Conservation (phyloP, 2,329 filamentous ascomycete species). For the Coniella lustricola region DNA sequence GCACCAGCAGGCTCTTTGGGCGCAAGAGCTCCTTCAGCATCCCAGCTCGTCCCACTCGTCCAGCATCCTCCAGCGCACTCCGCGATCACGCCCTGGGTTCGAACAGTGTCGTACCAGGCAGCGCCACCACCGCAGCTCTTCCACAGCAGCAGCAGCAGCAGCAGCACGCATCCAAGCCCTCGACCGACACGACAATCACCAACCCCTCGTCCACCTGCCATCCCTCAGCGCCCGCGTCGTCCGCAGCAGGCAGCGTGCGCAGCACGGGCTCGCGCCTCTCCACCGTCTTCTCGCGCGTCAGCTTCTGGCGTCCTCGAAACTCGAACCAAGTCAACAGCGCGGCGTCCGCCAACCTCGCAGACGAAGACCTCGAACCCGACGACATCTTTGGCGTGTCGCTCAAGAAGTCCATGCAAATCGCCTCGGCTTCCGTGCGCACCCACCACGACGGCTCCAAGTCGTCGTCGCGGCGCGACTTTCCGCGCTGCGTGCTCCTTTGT, state of each 20-base stretch:
- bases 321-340: constrained; percentile 17
- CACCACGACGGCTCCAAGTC: constrained; percentile 29
- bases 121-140: too few relatives aligned
- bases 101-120: too few relatives aligned
- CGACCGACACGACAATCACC: too few relatives aligned
- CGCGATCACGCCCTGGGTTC: neutral
- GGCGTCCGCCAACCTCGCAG: neutral
- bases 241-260: constrained; percentile 11
- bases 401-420: constrained; percentile 32
- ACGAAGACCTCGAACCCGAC: constrained; percentile 22
- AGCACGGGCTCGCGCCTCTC: constrained; percentile 22
- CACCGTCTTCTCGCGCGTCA: constrained; percentile 26
- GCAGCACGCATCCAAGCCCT: too few relatives aligned
- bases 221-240: neutral
- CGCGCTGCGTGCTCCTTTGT: constrained; percentile 35
- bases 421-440: constrained; percentile 31
- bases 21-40: constrained; percentile 12
- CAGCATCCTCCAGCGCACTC: neutral
- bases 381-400: constrained; percentile 34
- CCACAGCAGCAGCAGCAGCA: too few relatives aligned
- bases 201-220: neutral
- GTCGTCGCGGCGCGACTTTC: constrained; percentile 32
- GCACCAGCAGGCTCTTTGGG: constrained; percentile 7
- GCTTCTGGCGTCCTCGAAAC: constrained; percentile 21
- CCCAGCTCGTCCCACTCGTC: constrained; percentile 10